phyloP scores from a whole-genome alignment of 176 grass and related monocot genomes.

The Lolium rigidum region DNA sequence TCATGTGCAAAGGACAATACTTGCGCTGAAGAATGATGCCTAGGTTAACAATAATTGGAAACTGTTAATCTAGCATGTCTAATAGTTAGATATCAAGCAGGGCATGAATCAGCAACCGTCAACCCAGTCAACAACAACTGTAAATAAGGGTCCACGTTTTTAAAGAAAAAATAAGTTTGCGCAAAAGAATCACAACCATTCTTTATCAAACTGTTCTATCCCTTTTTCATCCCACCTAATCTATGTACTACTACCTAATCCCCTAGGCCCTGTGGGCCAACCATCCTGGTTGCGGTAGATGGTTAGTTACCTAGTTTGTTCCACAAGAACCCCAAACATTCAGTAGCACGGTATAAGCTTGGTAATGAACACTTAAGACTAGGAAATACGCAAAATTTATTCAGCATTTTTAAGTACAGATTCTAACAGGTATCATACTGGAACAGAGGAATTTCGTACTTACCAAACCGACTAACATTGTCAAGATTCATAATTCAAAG shows the following conservation, averaged over 20 bases:
- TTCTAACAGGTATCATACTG: background rate
- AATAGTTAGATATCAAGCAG: background rate
- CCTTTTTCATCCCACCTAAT: background rate
- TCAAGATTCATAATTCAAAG: background rate
- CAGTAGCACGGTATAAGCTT: background rate
- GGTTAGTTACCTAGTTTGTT: background rate
- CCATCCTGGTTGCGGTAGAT: background rate
- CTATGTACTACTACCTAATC: background rate
- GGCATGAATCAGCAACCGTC: background rate
- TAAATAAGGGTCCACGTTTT: background rate
- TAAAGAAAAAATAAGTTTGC: background rate
- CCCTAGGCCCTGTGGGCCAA: background rate
- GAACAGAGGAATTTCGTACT: background rate
- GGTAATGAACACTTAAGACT: background rate
- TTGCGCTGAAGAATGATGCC: background rate
- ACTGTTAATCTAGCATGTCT: background rate
- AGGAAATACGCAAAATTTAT: background rate
- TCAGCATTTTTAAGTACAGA: background rate
- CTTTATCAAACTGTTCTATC: background rate
- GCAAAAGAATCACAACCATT: background rate
- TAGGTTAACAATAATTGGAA: background rate
- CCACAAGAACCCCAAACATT: background rate
- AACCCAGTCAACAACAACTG: background rate
- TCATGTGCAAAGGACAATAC: background rate
- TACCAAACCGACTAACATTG: background rate